Evolutionary conservation across 257 asterid genomes (phyloP), one percentile per base, ranked within the genome.

Genomic region (Anisodus acutangulus): DNA sequence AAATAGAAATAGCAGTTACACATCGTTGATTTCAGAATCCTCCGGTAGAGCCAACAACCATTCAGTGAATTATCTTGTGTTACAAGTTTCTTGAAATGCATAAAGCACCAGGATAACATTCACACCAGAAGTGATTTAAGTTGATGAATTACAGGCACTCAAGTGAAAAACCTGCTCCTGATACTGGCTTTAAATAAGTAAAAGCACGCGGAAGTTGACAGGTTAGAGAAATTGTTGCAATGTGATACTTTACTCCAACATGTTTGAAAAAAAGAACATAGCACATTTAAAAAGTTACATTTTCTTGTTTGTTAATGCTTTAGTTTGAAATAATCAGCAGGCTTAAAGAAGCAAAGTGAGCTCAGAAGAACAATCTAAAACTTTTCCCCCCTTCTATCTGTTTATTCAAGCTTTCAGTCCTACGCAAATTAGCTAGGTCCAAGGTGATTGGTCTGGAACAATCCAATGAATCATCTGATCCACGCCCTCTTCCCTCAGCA

Each of bases 171-270:
- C 26, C 4, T 78, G 43, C 64, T 53, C 49, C 53, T 26, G 63
- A 31, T 78, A 78, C 47, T 13, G 63, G 63, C 47, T 76, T 76
- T 13, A 76, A 51, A 51, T 76, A 51, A 51, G 81, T 49, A 49
- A 51, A 74, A 78, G 64, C 47, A 78, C 47, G 15, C 47, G 37
- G 81, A 76, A 76, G 60, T 51, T 76, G 47, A 51, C 47, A 53
- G 81, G 45, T 53, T 10, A 0, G 64, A 76, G 41, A 51, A 26
- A 6, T 76, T 76, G 22, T 51, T 51, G 62, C 45, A 76, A 49
- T 51, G 22, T 26, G 47, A 22, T 76, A 76, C 57, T 76, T 26
- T 51, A 6, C 41, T 55, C 4, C 10, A 15, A 13, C 64, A 53
- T n/a, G 17, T 76, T 4, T 53, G 47, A 51, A 26, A 76, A 31